Conservation (phyloP, 768 basidiomycete species). For the Boletus bicolor region DNA sequence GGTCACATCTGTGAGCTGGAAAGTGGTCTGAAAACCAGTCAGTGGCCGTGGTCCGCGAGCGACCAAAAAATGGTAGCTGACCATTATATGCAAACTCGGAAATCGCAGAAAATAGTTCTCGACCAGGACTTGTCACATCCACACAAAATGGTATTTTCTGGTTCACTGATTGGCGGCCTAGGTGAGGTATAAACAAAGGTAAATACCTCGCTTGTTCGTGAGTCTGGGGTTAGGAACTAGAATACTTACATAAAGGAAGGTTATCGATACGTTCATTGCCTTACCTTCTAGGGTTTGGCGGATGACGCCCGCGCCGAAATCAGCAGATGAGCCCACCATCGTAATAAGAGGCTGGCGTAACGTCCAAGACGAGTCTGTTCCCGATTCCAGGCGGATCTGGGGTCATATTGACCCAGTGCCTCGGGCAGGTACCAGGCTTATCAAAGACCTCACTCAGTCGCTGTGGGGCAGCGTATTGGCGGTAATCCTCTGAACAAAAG, state of each 20-base stretch:
- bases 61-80: no score
- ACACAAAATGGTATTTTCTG: no score
- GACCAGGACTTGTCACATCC: no score
- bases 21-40: no score
- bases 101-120: no score
- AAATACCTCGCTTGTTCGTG: no score
- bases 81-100: no score
- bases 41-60: no score
- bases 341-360: neutral
- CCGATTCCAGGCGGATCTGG: constrained; percentile 1
- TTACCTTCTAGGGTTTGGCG: neutral
- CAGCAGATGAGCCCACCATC: neutral
- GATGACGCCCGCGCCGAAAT: neutral
- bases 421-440: neutral
- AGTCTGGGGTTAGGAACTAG: no score
- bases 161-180: no score
- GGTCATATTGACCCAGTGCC: neutral
- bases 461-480: neutral
- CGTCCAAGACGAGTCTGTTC: neutral
- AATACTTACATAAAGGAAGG: neutral
- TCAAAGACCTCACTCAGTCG: neutral
- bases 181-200: no score
- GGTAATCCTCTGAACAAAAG: neutral
- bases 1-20: no score
- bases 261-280: neutral